Evolutionary conservation across 805 yeast genomes (phyloP), one percentile per base, ranked within the genome.

Genomic region (Danielia reshetovae): DNA sequence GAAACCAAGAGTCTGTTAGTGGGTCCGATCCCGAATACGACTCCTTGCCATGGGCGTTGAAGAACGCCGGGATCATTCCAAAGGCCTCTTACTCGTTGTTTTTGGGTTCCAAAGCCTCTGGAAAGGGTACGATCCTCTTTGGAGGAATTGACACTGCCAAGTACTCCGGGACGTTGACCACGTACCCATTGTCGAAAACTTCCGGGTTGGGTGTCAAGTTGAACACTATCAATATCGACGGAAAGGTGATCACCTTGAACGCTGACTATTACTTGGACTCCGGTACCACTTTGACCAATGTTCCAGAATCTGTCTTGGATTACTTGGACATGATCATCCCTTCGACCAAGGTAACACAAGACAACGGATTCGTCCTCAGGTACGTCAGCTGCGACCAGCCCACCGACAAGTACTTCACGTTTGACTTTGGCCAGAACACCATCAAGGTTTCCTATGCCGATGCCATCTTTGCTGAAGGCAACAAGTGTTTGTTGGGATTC

Each of bases 81-180:
- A 38, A 39, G 30, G 40, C 36, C 13, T 35, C 29, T 13, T 44
- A 40, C 26, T 40, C 49, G 5, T 27, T 46, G 21, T 46, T 26
- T 32, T 36, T 51, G 34, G 42, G 40, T 34, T 19, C 22, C 9
- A 34, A 37, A 4, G 32, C 35, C 18, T 41, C 40, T 5, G 11
- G 18, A 3, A 3, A 23, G 11, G 56, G 56, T 7, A 22, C 48
- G 2, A 43, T 62, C 16, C 33, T 60, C 18, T 62, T 62, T 43
- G 68, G 68, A 5, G 68, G 60, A 23, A 47, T 60, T 29, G 64
- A 60, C 42, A 34, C 49, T 13, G 48, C 48, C 26, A 57, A 57
- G 40, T 60, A 52, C 40, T 19, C 30, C 9, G 65, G 57, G 2
- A 24, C 18, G 8, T 36, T 36, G 27, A 24, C 17, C 17, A 15